Conservation (phyloP, 2,329 filamentous ascomycete genomes). For the Penicillium sclerotigenum region DNA sequence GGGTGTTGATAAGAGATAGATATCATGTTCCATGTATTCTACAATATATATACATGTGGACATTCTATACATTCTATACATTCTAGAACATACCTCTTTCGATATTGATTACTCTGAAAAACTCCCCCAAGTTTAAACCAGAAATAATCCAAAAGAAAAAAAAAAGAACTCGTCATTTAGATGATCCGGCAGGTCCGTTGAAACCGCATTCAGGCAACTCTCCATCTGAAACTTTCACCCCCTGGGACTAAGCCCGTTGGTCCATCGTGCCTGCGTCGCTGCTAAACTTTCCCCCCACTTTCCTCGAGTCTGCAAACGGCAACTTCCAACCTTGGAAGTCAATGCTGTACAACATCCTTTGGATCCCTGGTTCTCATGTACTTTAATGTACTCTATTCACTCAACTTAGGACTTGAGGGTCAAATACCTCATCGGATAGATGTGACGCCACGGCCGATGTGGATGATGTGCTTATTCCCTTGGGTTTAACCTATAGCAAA, state of each 20-base stretch:
- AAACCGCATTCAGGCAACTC: slow-evolving; percentile 9
- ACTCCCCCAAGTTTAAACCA: not conserved
- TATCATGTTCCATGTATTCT: not conserved
- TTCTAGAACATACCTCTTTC: not conserved
- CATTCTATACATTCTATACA: not conserved
- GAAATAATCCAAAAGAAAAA: not conserved
- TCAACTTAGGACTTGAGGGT: not conserved
- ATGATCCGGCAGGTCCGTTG: slow-evolving; percentile 4
- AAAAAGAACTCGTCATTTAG: slow-evolving; percentile 5
- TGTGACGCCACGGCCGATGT: slow-evolving; percentile 16
- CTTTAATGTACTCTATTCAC: slow-evolving; percentile 10
- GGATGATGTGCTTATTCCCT: slow-evolving; percentile 19
- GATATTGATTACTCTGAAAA: not conserved
- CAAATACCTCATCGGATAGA: not conserved
- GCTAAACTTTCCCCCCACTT: slow-evolving; percentile 4
- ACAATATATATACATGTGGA: not conserved
- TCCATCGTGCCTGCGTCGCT: slow-evolving; percentile 6
- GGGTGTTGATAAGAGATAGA: slow-evolving; percentile 3
- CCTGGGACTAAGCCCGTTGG: slow-evolving; percentile 5
- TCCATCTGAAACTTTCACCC: slow-evolving; percentile 4
- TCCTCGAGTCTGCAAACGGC: slow-evolving; percentile 10
- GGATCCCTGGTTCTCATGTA: slow-evolving; percentile 16
- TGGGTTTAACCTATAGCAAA: not conserved
- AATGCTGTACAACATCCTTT: not conserved
- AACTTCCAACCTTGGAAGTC: slow-evolving; percentile 1